A percentile compares a stretch with the other conserved stretches of the same genome.
Evolutionary conservation across 1,284 basidiomycete species (phyloP).

Genomic region (Erythrobasidium hasegawianum): DNA sequence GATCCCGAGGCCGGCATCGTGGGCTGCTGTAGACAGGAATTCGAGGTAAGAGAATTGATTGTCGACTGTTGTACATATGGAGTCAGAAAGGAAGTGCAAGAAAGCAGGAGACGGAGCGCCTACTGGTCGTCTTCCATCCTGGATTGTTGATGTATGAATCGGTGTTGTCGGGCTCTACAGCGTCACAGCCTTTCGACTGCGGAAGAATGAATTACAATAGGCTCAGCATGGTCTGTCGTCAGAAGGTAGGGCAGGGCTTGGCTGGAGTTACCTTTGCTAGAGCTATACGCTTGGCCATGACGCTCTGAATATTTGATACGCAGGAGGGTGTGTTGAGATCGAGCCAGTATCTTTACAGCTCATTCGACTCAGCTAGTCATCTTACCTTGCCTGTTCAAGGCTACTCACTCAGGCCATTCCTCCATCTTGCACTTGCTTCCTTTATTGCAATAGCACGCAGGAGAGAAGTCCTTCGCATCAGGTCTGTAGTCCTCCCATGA

Average conservation of each 20-base stretch:
- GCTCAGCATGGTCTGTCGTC: background rate
- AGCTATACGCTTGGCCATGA: conserved; percentile 44
- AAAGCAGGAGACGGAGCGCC: background rate
- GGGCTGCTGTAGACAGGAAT: conserved; percentile 43
- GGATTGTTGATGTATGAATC: conserved; percentile 46
- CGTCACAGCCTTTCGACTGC: conserved; percentile 48
- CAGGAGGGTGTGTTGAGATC: conserved; percentile 42
- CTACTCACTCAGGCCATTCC: conserved; percentile 43
- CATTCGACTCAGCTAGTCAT: background rate
- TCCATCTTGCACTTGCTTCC: conserved; percentile 40
- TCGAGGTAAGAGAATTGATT: conserved; percentile 45
- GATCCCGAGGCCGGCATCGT: conserved; percentile 38
- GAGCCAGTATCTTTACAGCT: conserved; percentile 42
- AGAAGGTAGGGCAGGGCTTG: background rate
- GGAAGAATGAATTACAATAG: background rate
- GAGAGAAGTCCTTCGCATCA: conserved; percentile 39
- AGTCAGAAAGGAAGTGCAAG: no score
- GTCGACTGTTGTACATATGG: conserved; percentile 7
- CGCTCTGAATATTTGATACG: conserved; percentile 39
- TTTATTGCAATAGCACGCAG: conserved; percentile 44
- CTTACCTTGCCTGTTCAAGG: background rate
- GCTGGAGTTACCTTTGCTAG: conserved; percentile 38
- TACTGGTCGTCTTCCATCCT: conserved; percentile 37
- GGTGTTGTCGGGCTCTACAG: conserved; percentile 49
- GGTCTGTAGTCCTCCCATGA: conserved; percentile 44